These are phyloP conservation scores for Eremothecium cymbalariae DNA, from an alignment of 1,139 yeast species.

Conservation along the genomic window DNA sequence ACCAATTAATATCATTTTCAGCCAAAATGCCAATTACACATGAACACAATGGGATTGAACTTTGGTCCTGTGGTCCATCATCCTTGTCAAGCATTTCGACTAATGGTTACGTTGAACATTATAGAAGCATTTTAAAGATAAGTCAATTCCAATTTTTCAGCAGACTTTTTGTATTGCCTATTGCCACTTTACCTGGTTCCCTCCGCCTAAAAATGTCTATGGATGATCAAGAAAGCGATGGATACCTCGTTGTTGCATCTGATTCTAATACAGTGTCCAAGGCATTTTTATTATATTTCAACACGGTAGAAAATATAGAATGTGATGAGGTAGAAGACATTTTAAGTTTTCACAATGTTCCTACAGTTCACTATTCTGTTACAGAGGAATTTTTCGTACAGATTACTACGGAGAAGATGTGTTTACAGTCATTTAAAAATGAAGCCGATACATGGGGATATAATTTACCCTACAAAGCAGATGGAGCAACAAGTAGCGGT, in stretches of 20 bases:
- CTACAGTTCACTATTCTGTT: constrained; percentile 11
- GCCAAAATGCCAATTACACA: constrained; percentile 7
- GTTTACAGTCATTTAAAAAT: constrained; percentile 9
- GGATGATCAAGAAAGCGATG: background rate
- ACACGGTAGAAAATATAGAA: constrained; percentile 7
- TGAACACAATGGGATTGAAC: constrained; percentile 9
- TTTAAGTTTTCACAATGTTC: constrained; percentile 9
- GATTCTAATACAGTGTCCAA: constrained; percentile 10
- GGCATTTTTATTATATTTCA: constrained; percentile 8
- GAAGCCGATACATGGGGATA: constrained; percentile 6
- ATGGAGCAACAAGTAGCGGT: constrained; percentile 11
- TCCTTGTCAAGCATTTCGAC: constrained; percentile 16
- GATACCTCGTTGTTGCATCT: constrained; percentile 13
- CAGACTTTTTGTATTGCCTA: constrained; percentile 6
- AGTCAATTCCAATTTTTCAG: constrained; percentile 13
- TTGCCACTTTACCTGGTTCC: background rate
- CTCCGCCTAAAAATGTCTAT: background rate
- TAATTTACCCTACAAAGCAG: constrained; percentile 12
- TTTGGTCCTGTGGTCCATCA: constrained; percentile 19
- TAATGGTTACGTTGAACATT: constrained; percentile 9
- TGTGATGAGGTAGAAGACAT: constrained; percentile 19
- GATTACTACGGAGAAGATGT: constrained; percentile 11
- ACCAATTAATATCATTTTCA: constrained; percentile 10
- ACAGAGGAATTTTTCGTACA: constrained; percentile 15
- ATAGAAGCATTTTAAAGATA: constrained; percentile 11